Conservation (phyloP, 176 grass and related monocot genomes). For the Ensete glaucum region DNA sequence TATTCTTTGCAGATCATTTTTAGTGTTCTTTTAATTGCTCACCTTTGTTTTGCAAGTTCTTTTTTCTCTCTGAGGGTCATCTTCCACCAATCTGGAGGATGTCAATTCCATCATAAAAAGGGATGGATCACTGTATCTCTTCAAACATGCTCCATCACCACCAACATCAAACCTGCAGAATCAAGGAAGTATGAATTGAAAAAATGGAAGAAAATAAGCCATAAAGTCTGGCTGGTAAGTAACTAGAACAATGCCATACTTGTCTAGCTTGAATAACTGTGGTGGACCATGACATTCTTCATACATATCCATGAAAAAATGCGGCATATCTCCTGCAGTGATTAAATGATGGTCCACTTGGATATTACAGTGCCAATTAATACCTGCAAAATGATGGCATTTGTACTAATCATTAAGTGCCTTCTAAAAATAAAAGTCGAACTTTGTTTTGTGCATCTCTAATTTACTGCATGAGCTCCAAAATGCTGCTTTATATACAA, state of each 20-base stretch:
- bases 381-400: constrained; percentile 38
- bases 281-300: constrained; percentile 73
- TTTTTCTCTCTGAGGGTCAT: constrained; percentile 39
- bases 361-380: constrained; percentile 48
- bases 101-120: constrained; percentile 46
- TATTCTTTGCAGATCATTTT: background rate
- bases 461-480: background rate
- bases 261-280: constrained; percentile 84
- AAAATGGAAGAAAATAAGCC: constrained; percentile 3
- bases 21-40: background rate
- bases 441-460: background rate
- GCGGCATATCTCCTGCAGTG: constrained; percentile 52
- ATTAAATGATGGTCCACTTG: constrained; percentile 47
- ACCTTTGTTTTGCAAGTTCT: constrained; percentile 55
- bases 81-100: constrained; percentile 29
- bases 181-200: constrained; percentile 10
- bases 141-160: constrained; percentile 74
- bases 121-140: constrained; percentile 74
- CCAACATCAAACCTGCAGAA: constrained; percentile 65
- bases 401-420: background rate
- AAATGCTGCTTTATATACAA: too few species aligned
- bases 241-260: constrained; percentile 34
- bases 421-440: background rate
- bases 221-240: background rate
- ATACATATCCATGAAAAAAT: constrained; percentile 71